Evolutionary conservation across 2,329 filamentous ascomycete genomes (phyloP), one percentile per base, ranked within the genome.

Genomic region (Curvularia sp.): DNA sequence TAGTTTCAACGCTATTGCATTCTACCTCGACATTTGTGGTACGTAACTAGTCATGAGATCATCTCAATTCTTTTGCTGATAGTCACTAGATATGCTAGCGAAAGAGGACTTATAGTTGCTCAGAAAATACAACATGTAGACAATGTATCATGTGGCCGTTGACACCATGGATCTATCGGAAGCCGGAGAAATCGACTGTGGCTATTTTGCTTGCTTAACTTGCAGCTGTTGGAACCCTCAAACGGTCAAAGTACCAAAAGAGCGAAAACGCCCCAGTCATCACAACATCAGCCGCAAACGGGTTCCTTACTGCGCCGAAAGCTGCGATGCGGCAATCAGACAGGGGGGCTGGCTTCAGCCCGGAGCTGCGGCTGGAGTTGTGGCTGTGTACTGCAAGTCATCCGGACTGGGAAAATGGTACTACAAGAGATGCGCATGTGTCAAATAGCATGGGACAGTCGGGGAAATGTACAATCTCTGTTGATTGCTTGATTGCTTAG

Each of bases 21-120:
- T 90, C 80, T 81, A 85, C 84, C 69, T 87, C 81, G 80, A 92
- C 61, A 87, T 88, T 62, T 89, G 80, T 77, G 88, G 80, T 88
- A 78, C 64, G 77, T 67, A 5, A 19, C 8, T 18, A 10, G 19
- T 25, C 7, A 12, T 12, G 3, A 7, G 34, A 25, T 13, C 4
- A 28, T 10, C 2, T 2, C 10, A 18, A 27, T 23, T 25, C 30
- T 15, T 32, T 19, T 43, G 27, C 43, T 65, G 32, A 59, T 32
- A 43, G 7, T 28, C 10, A 6, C 8, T 12, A 77, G 75, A 78
- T 45, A 78, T 78, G 75, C 61, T 78, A 41, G 75, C 75, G 3
- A 78, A 77, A 43, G 69, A 77, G 61, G 69, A 72, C 15, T 61
- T 76, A 12, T 77, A 68, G 53, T 39, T 30, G n/a, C 6, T 15